phyloP scores from a whole-genome alignment of 345 rosid genomes.

The Populus ilicifolia region DNA sequence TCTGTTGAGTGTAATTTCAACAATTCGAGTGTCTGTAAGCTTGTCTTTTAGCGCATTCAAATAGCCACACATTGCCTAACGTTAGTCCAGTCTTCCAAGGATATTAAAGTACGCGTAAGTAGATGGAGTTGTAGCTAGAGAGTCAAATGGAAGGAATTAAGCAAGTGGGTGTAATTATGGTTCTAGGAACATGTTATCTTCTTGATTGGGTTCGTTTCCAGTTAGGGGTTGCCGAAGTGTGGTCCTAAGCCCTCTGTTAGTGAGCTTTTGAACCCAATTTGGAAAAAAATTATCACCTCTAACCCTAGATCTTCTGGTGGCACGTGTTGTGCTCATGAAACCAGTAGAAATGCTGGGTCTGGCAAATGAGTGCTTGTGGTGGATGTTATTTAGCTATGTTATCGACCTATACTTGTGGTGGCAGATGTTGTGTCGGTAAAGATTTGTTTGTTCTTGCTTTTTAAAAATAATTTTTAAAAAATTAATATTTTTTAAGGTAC shows the following conservation, averaged over 20 bases:
- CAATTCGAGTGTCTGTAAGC: background rate
- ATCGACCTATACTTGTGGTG: no score
- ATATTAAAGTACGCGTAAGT: background rate
- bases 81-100: background rate
- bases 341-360: background rate
- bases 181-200: background rate
- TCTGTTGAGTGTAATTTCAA: background rate
- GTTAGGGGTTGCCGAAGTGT: constrained; percentile 6
- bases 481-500: no score
- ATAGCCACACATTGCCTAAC: background rate
- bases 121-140: background rate
- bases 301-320: constrained; percentile 11
- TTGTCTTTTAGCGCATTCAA: background rate
- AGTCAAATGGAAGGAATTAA: background rate
- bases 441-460: no score
- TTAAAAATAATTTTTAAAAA: no score
- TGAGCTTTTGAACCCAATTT: background rate
- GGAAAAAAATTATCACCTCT: background rate
- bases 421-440: no score
- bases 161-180: constrained; percentile 18
- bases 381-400: no score
- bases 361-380: background rate
- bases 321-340: constrained; percentile 28
- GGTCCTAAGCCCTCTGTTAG: constrained; percentile 23
- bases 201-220: constrained; percentile 11